Evolutionary conservation across 1,139 yeast genomes (phyloP).

Genomic region (Suhomyces coccinellae): DNA sequence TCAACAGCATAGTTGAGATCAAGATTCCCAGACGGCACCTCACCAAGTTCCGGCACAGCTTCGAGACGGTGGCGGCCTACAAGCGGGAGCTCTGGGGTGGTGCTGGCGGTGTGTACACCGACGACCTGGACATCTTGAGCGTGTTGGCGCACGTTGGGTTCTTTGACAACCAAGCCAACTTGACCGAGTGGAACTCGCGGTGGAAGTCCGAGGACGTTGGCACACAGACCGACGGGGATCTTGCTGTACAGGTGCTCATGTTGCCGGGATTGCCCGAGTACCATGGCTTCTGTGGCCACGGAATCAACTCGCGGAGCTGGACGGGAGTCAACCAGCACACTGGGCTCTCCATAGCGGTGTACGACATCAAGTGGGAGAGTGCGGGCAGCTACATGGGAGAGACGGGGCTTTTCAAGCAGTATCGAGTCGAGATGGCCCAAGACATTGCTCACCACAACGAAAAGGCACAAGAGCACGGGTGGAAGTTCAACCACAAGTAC

Average conservation of each 20-base stretch:
- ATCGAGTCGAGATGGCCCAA: constrained; percentile 28
- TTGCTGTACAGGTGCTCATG: constrained; percentile 67
- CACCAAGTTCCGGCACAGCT: constrained; percentile 28
- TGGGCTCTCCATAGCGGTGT: constrained; percentile 66
- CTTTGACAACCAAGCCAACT: constrained; percentile 34
- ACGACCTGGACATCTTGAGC: constrained; percentile 82
- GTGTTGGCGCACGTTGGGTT: constrained; percentile 76
- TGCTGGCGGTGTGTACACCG: constrained; percentile 73
- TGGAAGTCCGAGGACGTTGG: constrained; percentile 31
- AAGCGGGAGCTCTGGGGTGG: constrained; percentile 87
- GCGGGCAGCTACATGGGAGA: constrained; percentile 34
- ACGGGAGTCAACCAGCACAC: constrained; percentile 50
- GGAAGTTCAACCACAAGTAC: constrained; percentile 34
- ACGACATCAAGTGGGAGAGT: constrained; percentile 53
- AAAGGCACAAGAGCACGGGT: constrained; percentile 24
- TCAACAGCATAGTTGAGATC: constrained; percentile 63
- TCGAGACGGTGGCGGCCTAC: constrained; percentile 32
- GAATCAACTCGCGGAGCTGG: constrained; percentile 78
- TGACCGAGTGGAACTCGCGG: constrained; percentile 36
- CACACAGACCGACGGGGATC: constrained; percentile 41
- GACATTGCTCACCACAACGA: constrained; percentile 26
- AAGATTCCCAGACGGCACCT: constrained; percentile 55
- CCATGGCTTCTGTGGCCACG: constrained; percentile 63
- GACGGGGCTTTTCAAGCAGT: constrained; percentile 29
- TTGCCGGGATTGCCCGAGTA: constrained; percentile 68